phyloP scores from a whole-genome alignment of 257 asterid genomes.

The Solanum peruvianum region DNA sequence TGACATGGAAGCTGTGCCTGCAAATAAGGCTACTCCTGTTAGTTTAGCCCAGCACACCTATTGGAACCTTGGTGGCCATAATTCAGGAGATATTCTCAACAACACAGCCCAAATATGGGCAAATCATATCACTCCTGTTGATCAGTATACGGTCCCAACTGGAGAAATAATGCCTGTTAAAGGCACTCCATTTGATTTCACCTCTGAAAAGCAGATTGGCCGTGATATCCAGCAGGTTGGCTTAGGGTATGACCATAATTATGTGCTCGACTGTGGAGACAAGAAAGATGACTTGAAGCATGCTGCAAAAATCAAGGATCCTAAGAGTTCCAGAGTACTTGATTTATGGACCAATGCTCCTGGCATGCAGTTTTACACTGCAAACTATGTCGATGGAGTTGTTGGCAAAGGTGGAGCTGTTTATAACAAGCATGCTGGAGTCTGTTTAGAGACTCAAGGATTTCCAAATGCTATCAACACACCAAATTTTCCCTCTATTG shows the following conservation, averaged over 20 bases:
- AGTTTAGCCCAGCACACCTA: conserved; percentile 94
- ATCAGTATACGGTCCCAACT: conserved; percentile 63
- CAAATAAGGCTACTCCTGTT: conserved; percentile 73
- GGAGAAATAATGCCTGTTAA: conserved; percentile 74
- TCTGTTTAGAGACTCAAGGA: conserved; percentile 91
- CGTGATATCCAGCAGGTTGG: conserved; percentile 67
- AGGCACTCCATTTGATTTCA: conserved; percentile 87
- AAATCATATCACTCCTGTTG: conserved; percentile 69
- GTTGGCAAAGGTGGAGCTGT: conserved; percentile 76
- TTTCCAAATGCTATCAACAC: conserved; percentile 86
- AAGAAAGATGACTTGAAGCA: conserved; percentile 63
- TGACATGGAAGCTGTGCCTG: conserved; percentile 87
- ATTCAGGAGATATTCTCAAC: conserved; percentile 55
- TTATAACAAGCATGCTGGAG: conserved; percentile 67
- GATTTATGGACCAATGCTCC: conserved; percentile 89
- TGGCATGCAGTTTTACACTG: conserved; percentile 95
- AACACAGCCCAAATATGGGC: conserved; percentile 72
- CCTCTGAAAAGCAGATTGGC: conserved; percentile 55
- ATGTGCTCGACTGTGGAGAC: conserved; percentile 67
- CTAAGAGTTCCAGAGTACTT: conserved; percentile 67
- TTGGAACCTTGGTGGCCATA: conserved; percentile 88
- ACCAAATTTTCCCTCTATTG: conserved; percentile 61
- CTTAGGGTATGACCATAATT: conserved; percentile 87
- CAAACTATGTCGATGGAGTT: conserved; percentile 63
- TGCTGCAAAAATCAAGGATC: conserved; percentile 75